Base-by-base conservation (phyloP, 257 asterid species). In the Nemophila menziesii region DNA sequence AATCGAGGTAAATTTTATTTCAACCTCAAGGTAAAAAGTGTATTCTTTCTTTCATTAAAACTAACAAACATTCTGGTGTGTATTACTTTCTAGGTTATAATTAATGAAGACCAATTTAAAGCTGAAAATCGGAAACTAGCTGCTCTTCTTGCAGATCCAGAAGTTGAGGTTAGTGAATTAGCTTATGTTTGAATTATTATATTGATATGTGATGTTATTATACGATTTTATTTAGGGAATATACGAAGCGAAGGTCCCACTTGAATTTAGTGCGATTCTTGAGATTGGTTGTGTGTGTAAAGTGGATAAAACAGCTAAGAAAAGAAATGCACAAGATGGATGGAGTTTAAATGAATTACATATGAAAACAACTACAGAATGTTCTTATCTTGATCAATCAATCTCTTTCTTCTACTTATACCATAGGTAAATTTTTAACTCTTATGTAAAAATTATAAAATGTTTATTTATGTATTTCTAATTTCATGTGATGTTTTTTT, bases 91-190 rank as follows among this genome's bases (percentile, higher is more conserved):
- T 59, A 90, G 98, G 94, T 90, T 57, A 43, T 48, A 41, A 90
- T 72, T 69, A 90, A 84, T 48, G 98, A 90, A 74, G 98, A 74
- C 52, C 94, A 78, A 49, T 85, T 84, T 67, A 78, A 63, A 63
- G 60, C 77, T 12, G 96, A 90, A 65, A 84, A 86, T 82, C 82
- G 77, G 75, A 89, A 78, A 58, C 61, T 84, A 48, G 93, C 72
- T 17, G 90, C 90, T 62, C 93, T 80, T 69, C 94, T 89, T 72
- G 96, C 98, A 52, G 96, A 89, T 69, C 96, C 98, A 22, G 96
- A 89, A 76, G 82, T 89, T 64, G 98, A 89, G 94, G 98, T 89
- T 49, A 23, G 57, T 48, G 49, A 44, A 58, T 55, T 16, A 39
- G 48, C n/a, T n/a, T n/a, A n/a, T n/a, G n/a, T 16, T 16, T 39